Percentiles rank a stretch among this genome's conserved stretches.
Conservation (phyloP, 2,329 filamentous ascomycete species). For the Falciphora oryzae region DNA sequence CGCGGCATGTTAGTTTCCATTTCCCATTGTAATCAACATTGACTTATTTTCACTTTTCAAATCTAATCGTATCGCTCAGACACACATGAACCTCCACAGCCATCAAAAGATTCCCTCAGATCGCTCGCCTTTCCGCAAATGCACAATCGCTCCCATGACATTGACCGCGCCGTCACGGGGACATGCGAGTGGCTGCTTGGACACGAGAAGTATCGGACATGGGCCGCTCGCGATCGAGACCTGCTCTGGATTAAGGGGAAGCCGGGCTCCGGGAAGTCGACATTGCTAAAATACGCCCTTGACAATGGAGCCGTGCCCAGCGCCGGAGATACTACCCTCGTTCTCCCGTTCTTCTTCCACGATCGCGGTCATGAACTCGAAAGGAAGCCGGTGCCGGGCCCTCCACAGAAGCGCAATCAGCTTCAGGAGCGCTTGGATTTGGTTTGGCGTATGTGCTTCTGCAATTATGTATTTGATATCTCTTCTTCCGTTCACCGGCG, state of each 20-base stretch:
- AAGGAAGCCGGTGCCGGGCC: conserved; percentile 14
- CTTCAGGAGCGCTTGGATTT: conserved; percentile 25
- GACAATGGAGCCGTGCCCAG: background rate
- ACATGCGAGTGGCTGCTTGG: too few relatives aligned
- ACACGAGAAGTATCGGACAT: too few relatives aligned
- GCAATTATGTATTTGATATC: background rate
- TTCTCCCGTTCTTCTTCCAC: conserved; percentile 32
- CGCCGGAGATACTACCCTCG: background rate
- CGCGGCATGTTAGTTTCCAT: too few relatives aligned
- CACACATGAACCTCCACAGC: too few relatives aligned
- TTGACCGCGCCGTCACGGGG: conserved; percentile 16
- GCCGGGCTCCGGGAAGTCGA: too few relatives aligned
- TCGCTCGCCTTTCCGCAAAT: conserved; percentile 28
- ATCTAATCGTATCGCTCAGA: too few relatives aligned
- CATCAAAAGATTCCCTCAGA: conserved; percentile 22
- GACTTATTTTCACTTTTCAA: too few relatives aligned
- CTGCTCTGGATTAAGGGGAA: too few relatives aligned
- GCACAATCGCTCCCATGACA: conserved; percentile 19
- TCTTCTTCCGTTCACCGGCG: background rate
- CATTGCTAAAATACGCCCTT: conserved; percentile 26
- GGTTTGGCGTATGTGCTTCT: conserved; percentile 34
- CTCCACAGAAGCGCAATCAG: background rate
- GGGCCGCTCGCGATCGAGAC: too few relatives aligned
- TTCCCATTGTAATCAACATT: too few relatives aligned
- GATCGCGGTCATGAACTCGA: conserved; percentile 26